phyloP scores from a whole-genome alignment of 352 stramenopile genomes.

The Pythium aquatile region DNA sequence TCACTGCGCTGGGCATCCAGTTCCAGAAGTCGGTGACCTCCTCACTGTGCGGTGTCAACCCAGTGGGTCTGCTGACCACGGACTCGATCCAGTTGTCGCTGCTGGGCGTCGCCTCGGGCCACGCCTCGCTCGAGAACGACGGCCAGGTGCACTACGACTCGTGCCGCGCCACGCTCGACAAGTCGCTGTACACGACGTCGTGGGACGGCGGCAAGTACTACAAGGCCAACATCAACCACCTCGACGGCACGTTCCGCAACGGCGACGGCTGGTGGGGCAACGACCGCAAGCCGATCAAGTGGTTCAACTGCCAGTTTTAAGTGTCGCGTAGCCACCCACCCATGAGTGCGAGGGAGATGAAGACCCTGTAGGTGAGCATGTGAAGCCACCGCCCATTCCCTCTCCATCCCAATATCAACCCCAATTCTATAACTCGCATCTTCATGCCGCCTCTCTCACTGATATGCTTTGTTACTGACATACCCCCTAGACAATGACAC shows the following conservation, averaged over 20 bases:
- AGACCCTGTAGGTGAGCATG: not conserved
- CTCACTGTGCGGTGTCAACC: constrained; percentile 33
- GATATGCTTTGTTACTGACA: not conserved
- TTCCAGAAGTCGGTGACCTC: constrained; percentile 12
- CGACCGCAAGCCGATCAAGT: constrained; percentile 44
- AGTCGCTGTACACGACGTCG: constrained; percentile 18
- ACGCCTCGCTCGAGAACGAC: constrained; percentile 32
- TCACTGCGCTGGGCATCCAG: constrained; percentile 3
- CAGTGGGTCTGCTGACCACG: constrained; percentile 22
- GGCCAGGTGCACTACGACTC: constrained; percentile 34
- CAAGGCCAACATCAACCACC: constrained; percentile 40
- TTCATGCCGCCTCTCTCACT: not conserved
- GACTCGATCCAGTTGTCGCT: constrained; percentile 23
- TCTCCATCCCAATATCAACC: not conserved
- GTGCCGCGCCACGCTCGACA: constrained; percentile 21
- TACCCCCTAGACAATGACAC: not conserved
- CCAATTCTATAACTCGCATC: not conserved
- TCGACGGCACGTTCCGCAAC: constrained; percentile 29
- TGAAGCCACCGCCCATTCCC: not conserved
- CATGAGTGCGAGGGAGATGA: not conserved
- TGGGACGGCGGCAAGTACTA: constrained; percentile 29
- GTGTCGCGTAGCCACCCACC: not conserved
- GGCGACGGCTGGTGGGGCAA: constrained; percentile 38
- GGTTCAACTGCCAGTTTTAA: constrained; percentile 44
- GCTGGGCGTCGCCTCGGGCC: constrained; percentile 24